These are phyloP conservation scores for Aechmea fasciata DNA, from an alignment of 176 grass and related monocot species.

Conservation along the genomic window DNA sequence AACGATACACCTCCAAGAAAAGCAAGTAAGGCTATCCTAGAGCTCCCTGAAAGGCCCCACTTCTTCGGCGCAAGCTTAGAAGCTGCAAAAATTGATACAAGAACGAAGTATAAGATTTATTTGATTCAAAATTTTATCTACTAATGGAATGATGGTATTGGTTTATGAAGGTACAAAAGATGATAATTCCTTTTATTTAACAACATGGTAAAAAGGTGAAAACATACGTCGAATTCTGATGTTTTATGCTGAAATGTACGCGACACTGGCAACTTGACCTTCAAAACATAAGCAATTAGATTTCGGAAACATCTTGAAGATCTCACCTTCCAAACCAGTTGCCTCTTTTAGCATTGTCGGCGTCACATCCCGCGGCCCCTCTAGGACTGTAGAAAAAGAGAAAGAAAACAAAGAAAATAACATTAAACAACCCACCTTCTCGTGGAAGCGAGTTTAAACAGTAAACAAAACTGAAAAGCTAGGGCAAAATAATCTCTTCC, in stretches of 20 bases:
- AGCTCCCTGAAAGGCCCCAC: slow-evolving; percentile 69
- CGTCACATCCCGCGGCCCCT: slow-evolving; percentile 82
- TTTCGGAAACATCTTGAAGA: not conserved
- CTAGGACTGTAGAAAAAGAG: slow-evolving; percentile 52
- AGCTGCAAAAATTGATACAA: slow-evolving; percentile 39
- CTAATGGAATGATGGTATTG: not conserved
- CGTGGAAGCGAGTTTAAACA: too few relatives aligned
- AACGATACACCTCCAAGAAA: slow-evolving; percentile 61
- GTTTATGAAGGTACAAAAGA: not conserved
- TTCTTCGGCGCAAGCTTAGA: slow-evolving; percentile 80
- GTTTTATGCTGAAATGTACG: too few relatives aligned
- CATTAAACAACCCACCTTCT: not conserved
- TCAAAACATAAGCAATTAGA: not conserved
- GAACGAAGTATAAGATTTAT: slow-evolving; percentile 5
- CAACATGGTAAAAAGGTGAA: not conserved
- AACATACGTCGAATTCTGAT: too few relatives aligned
- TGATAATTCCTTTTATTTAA: not conserved
- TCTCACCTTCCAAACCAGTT: slow-evolving; percentile 82
- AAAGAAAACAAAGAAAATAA: not conserved
- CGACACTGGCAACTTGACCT: not conserved
- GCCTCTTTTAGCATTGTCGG: slow-evolving; percentile 68
- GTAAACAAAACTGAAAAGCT: too few relatives aligned
- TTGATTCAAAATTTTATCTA: slow-evolving; percentile 1
- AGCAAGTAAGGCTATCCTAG: slow-evolving; percentile 45
- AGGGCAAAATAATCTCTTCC: too few relatives aligned